A percentile compares a stretch with the other conserved stretches of the same genome.
phyloP scores from a whole-genome alignment of 345 rosid genomes.

The Kernera saxatilis region DNA sequence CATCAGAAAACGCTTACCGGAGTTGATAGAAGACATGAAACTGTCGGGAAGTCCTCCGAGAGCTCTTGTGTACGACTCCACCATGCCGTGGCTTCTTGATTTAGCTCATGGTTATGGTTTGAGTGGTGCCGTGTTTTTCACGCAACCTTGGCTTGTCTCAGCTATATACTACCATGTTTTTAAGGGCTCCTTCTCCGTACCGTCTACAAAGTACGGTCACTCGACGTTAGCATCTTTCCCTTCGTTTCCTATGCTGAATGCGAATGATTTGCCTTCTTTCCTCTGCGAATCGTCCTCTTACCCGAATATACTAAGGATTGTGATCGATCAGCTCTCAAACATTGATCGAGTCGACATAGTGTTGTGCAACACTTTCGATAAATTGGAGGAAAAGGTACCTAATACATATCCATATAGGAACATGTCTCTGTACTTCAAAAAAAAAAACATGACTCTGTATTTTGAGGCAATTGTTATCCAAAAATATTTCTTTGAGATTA shows the following conservation, averaged over 20 bases:
- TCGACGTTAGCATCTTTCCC: constrained; percentile 31
- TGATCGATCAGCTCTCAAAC: constrained; percentile 32
- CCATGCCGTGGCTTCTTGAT: constrained; percentile 48
- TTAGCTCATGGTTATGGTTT: constrained; percentile 37
- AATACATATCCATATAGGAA: neutral
- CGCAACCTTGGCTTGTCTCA: constrained; percentile 44
- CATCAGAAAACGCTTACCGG: constrained; percentile 25
- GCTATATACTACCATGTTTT: constrained; percentile 34
- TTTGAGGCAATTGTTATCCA: no score
- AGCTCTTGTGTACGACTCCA: constrained; percentile 41
- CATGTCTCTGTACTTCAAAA: neutral
- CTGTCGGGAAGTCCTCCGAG: constrained; percentile 7
- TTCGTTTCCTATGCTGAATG: constrained; percentile 29
- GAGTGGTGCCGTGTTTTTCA: constrained; percentile 36
- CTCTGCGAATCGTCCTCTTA: constrained; percentile 20
- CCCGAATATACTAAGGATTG: neutral
- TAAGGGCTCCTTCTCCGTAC: constrained; percentile 21
- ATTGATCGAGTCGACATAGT: constrained; percentile 27
- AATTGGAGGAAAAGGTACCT: constrained; percentile 41
- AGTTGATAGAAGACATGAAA: constrained; percentile 27
- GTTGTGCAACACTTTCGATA: constrained; percentile 40
- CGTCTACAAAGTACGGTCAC: constrained; percentile 21
- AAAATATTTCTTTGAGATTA: neutral
- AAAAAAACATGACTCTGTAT: neutral
- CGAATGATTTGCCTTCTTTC: constrained; percentile 41